Evolutionary conservation across 345 rosid species (phyloP).

Genomic region (Gossypium herbaceum): DNA sequence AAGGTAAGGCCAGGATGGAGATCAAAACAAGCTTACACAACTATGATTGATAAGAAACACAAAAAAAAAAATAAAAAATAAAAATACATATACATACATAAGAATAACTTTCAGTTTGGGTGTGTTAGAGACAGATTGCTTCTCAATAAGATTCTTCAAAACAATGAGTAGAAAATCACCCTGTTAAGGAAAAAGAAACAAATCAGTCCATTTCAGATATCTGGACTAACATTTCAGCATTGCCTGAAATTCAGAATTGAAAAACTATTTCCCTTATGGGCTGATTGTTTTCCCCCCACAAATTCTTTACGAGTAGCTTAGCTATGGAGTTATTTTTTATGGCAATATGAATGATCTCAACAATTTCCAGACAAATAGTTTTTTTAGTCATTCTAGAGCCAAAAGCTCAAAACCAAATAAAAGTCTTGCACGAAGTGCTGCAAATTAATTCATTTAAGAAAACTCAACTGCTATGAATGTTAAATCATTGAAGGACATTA

Average conservation of each 20-base stretch:
- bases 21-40: background rate
- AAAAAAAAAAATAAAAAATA: background rate
- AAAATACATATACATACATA: constrained; percentile 47
- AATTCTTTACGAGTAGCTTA: background rate
- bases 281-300: background rate
- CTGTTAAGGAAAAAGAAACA: constrained; percentile 34
- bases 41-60: background rate
- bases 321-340: background rate
- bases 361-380: background rate
- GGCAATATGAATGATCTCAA: background rate
- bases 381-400: background rate
- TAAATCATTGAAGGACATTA: background rate
- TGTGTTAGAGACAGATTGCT: constrained; percentile 49
- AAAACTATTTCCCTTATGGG: background rate
- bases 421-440: background rate
- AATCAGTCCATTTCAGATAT: constrained; percentile 1
- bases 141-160: constrained; percentile 84
- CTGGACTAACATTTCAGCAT: background rate
- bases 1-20: background rate
- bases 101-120: constrained; percentile 76
- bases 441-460: background rate
- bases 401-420: background rate
- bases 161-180: constrained; percentile 92
- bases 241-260: background rate
- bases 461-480: background rate